phyloP scores from a whole-genome alignment of 352 stramenopile species.

The Elongisporangium prolatum region DNA sequence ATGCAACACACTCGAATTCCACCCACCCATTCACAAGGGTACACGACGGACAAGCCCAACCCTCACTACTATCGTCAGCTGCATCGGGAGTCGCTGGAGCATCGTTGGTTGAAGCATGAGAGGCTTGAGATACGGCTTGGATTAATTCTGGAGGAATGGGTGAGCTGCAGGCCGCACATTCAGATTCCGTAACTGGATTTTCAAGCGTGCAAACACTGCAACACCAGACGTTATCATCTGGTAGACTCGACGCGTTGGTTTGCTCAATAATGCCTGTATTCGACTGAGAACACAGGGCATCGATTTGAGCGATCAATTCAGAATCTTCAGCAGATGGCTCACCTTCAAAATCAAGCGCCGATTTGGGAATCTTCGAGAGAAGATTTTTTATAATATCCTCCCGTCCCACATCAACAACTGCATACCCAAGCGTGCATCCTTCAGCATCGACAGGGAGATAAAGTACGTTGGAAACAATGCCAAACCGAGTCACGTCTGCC shows the following conservation, averaged over 20 bases:
- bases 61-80: slow-evolving; percentile 7
- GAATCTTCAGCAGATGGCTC: slow-evolving; percentile 35
- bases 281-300: slow-evolving; percentile 6
- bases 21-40: slow-evolving; percentile 67
- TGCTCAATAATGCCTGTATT: background rate
- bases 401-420: slow-evolving; percentile 61
- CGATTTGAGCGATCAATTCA: slow-evolving; percentile 32
- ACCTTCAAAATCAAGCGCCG: slow-evolving; percentile 60
- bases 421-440: slow-evolving; percentile 49
- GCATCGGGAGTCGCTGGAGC: background rate
- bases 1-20: slow-evolving; percentile 40
- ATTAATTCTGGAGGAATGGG: slow-evolving; percentile 46
- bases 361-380: slow-evolving; percentile 33
- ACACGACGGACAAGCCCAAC: slow-evolving; percentile 60
- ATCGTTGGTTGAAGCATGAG: background rate
- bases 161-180: slow-evolving; percentile 63
- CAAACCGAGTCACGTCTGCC: slow-evolving; percentile 52
- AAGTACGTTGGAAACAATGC: slow-evolving; percentile 53
- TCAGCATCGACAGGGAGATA: slow-evolving; percentile 46
- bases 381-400: slow-evolving; percentile 58
- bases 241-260: background rate
- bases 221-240: slow-evolving; percentile 40
- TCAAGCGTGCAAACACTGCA: slow-evolving; percentile 69
- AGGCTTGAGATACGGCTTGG: slow-evolving; percentile 18
- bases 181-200: slow-evolving; percentile 45